Percentiles rank a stretch among this genome's conserved stretches.
Evolutionary conservation across 108 stramenopile genomes (phyloP).

Genomic region (Schizochytrium sp.): DNA sequence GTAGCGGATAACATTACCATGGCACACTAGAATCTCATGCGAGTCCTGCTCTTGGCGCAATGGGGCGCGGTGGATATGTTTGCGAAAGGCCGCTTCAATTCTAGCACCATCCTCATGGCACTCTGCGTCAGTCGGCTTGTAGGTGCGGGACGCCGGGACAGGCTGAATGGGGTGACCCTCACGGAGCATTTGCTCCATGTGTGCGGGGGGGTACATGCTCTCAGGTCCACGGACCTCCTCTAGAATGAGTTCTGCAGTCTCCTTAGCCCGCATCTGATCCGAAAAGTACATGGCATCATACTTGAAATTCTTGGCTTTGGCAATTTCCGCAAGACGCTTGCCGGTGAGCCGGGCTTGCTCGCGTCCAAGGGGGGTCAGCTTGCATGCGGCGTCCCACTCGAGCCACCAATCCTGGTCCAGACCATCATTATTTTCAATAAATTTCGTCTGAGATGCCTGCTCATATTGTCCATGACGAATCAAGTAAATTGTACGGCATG

Average conservation of each 20-base stretch:
- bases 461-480: constrained; percentile 63
- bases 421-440: background rate
- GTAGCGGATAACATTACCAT: constrained; percentile 95
- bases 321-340: constrained; percentile 78
- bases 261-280: constrained; percentile 65
- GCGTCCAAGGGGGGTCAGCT: constrained; percentile 85
- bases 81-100: constrained; percentile 86
- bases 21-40: constrained; percentile 92
- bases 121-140: constrained; percentile 17
- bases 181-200: constrained; percentile 12
- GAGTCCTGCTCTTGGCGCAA: constrained; percentile 75
- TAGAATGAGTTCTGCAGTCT: constrained; percentile 61
- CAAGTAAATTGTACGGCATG: constrained; percentile 30
- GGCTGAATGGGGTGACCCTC: constrained; percentile 39
- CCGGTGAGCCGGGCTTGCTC: constrained; percentile 87
- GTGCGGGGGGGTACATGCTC: background rate
- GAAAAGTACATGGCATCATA: constrained; percentile 79
- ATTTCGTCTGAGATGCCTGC: background rate
- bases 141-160: background rate
- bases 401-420: constrained; percentile 31
- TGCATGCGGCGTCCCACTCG: constrained; percentile 78
- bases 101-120: constrained; percentile 70
- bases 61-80: constrained; percentile 85
- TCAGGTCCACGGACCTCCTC: background rate
- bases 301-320: constrained; percentile 60